phyloP scores from a whole-genome alignment of 2,329 filamentous ascomycete species.

The Apiospora arundinis region DNA sequence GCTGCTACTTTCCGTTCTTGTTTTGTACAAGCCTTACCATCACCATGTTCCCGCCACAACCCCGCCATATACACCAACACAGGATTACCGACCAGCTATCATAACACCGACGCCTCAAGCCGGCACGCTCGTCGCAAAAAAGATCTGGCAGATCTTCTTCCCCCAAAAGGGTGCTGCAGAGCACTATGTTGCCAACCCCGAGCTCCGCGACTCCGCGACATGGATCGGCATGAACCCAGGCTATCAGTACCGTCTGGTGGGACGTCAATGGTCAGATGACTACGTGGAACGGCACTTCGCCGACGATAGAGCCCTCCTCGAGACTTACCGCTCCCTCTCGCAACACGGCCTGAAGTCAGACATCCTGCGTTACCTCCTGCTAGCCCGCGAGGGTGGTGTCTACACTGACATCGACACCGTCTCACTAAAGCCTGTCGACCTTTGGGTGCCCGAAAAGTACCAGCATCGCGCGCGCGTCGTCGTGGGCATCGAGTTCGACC shows the following conservation, averaged over 20 bases:
- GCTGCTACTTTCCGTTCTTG: not conserved
- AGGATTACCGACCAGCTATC: not conserved
- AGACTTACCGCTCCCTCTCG: constrained; percentile 29
- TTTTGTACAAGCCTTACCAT: not conserved
- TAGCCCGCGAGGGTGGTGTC: constrained; percentile 69
- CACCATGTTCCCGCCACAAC: not conserved
- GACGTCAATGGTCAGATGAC: constrained; percentile 32
- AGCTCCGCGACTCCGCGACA: constrained; percentile 29
- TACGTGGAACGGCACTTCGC: constrained; percentile 36
- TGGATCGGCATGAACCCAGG: constrained; percentile 36
- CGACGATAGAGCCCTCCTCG: constrained; percentile 23
- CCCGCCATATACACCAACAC: not conserved
- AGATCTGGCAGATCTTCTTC: constrained; percentile 39
- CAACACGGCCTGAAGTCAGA: constrained; percentile 49
- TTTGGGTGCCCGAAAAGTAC: constrained; percentile 58
- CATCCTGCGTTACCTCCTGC: constrained; percentile 69
- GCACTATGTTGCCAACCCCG: constrained; percentile 25
- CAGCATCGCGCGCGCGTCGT: constrained; percentile 34
- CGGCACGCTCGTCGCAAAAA: constrained; percentile 28
- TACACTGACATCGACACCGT: constrained; percentile 53
- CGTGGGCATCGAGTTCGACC: constrained; percentile 42
- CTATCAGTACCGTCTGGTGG: constrained; percentile 35
- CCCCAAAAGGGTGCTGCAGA: constrained; percentile 23
- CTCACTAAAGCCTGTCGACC: constrained; percentile 45
- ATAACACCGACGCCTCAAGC: not conserved